Percentiles rank a stretch among this genome's conserved stretches.
Evolutionary conservation across 441 rosid species (phyloP).

Genomic region (Flueggea neowawraea): DNA sequence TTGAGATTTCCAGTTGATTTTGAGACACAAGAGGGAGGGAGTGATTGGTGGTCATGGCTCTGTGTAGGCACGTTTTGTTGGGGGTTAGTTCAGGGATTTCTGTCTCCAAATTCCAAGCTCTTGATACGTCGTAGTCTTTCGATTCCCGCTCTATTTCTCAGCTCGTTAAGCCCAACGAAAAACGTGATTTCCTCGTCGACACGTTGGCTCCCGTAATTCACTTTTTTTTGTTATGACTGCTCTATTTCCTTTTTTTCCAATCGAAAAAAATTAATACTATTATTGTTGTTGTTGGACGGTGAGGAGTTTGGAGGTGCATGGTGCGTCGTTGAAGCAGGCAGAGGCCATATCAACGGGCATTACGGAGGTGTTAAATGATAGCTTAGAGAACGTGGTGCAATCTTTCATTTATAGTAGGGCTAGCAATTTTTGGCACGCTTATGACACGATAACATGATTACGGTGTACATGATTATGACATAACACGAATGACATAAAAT

Average conservation of each 20-base stretch:
- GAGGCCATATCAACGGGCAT: conserved; percentile 87
- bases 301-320: conserved; percentile 84
- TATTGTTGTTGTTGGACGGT: conserved; percentile 33
- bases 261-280: neutral
- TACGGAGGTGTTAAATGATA: conserved; percentile 80
- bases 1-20: no score
- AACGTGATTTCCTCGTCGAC: conserved; percentile 86
- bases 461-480: no score
- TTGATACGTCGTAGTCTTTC: conserved; percentile 15
- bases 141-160: conserved; percentile 47
- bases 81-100: conserved; percentile 32
- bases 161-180: conserved; percentile 56
- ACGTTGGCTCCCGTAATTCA: conserved; percentile 51
- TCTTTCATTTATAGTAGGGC: conserved; percentile 76
- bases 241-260: no score
- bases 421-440: no score
- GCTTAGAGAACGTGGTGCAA: conserved; percentile 80
- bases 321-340: conserved; percentile 85
- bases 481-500: no score
- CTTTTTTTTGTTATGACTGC: no score
- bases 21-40: neutral
- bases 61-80: conserved; percentile 39
- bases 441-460: conserved; percentile 43
- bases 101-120: conserved; percentile 27
- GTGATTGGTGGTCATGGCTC: conserved; percentile 35